Evolutionary conservation across 2,329 filamentous ascomycete species (phyloP).

Genomic region (Aspergillus pseudonomiae): DNA sequence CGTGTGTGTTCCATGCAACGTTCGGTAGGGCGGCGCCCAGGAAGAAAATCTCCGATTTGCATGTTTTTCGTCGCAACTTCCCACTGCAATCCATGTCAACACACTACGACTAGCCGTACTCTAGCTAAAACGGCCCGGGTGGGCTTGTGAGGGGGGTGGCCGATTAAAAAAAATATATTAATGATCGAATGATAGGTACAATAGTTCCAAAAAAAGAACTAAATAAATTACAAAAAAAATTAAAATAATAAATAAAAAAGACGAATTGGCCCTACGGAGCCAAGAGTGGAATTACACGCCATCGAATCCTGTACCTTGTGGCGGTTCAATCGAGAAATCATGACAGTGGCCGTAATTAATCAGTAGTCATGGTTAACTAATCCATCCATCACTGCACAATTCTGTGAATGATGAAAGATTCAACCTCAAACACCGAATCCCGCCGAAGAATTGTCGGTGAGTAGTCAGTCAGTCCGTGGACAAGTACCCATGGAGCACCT

Average conservation of each 20-base stretch:
- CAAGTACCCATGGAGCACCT: background rate
- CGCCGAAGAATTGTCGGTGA: constrained; percentile 7
- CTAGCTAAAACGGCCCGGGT: constrained; percentile 13
- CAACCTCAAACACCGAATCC: constrained; percentile 5
- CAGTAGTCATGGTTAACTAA: background rate
- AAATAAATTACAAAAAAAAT: background rate
- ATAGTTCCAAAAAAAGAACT: background rate
- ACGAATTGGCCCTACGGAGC: constrained; percentile 1
- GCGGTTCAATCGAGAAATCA: background rate
- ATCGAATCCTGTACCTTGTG: constrained; percentile 2
- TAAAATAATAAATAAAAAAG: background rate
- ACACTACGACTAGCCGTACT: constrained; percentile 4
- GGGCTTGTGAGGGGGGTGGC: constrained; percentile 3
- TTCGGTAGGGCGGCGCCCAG: constrained; percentile 8
- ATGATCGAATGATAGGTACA: constrained; percentile 4
- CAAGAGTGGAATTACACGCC: constrained; percentile 5
- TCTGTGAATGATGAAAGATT: background rate
- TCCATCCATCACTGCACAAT: too few species aligned
- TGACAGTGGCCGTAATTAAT: background rate
- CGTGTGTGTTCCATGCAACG: constrained; percentile 9
- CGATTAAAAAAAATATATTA: background rate
- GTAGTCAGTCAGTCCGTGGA: background rate
- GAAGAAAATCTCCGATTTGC: constrained; percentile 22
- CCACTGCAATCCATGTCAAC: constrained; percentile 6
- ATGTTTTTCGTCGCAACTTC: constrained; percentile 1